These are phyloP conservation scores for Tetracladium marchalianum DNA, from an alignment of 495 filamentous ascomycete species.

Conservation along the genomic window DNA sequence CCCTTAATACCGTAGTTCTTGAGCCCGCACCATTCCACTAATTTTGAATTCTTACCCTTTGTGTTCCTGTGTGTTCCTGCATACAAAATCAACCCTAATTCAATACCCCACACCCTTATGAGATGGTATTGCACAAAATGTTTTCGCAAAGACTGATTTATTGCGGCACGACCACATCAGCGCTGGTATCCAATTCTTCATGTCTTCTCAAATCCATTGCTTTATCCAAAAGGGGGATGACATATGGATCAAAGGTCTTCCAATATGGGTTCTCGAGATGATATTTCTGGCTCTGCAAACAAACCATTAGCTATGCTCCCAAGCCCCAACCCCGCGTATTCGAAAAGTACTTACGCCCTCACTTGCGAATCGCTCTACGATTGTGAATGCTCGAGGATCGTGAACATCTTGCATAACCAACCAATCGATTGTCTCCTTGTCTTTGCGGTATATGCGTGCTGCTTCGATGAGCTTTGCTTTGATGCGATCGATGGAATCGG, in stretches of 20 bases:
- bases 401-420: conserved; percentile 57
- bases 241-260: conserved; percentile 61
- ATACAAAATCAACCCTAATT: too few species aligned
- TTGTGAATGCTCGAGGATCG: conserved; percentile 55
- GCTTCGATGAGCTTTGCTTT: conserved; percentile 59
- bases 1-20: too few species aligned
- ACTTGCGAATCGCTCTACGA: conserved; percentile 56
- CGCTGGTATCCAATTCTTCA: conserved; percentile 44
- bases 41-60: too few species aligned
- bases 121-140: too few species aligned
- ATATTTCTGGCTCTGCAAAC: conserved; percentile 42
- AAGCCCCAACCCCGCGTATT: neutral
- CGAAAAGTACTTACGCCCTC: conserved; percentile 31
- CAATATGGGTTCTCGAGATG: conserved; percentile 60
- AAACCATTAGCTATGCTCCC: neutral
- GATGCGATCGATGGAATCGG: conserved; percentile 49
- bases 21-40: too few species aligned
- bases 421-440: conserved; percentile 59
- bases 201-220: conserved; percentile 54
- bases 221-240: conserved; percentile 51
- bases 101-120: too few species aligned
- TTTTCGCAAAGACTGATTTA: too few species aligned
- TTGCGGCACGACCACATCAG: conserved; percentile 27
- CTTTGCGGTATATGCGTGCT: conserved; percentile 50
- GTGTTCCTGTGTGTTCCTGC: too few species aligned